A percentile compares a stretch with the other conserved stretches of the same genome.
These are phyloP conservation scores for Infundibulicybe gibba DNA, from an alignment of 768 basidiomycete genomes.

Conservation along the genomic window DNA sequence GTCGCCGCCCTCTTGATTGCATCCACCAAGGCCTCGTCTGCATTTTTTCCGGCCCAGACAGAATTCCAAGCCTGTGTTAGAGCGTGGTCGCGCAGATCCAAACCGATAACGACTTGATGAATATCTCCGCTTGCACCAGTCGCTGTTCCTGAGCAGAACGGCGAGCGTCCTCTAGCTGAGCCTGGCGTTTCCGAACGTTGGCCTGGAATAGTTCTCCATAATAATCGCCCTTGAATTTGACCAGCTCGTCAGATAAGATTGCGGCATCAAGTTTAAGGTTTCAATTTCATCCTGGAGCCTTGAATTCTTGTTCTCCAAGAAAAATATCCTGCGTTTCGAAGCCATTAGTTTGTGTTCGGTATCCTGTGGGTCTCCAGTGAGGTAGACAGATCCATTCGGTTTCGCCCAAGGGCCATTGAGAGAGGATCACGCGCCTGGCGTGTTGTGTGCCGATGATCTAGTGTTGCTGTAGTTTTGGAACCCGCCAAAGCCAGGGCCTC, in stretches of 20 bases:
- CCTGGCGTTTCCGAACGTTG: slow-evolving; percentile 13
- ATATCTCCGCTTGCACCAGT: slow-evolving; percentile 26
- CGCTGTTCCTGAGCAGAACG: slow-evolving; percentile 18
- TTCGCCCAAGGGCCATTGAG: neutral
- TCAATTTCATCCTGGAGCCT: slow-evolving; percentile 14
- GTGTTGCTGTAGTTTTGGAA: slow-evolving; percentile 1
- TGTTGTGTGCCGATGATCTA: slow-evolving; percentile 6
- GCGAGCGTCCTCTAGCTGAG: slow-evolving; percentile 21
- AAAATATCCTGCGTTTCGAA: slow-evolving; percentile 7
- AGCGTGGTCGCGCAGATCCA: slow-evolving; percentile 27
- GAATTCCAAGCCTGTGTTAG: slow-evolving; percentile 23
- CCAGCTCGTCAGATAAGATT: slow-evolving; percentile 20
- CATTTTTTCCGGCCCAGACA: slow-evolving; percentile 23
- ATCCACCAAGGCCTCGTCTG: slow-evolving; percentile 39
- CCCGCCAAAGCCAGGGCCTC: slow-evolving; percentile 1
- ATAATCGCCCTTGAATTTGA: slow-evolving; percentile 20
- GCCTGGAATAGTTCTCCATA: slow-evolving; percentile 22
- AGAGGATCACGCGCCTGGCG: neutral
- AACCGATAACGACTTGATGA: slow-evolving; percentile 32
- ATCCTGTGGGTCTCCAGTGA: neutral
- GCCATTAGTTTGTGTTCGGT: neutral
- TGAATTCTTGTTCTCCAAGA: slow-evolving; percentile 23
- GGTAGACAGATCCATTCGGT: neutral
- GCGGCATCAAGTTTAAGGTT: slow-evolving; percentile 19
- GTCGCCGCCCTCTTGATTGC: slow-evolving; percentile 39